These are phyloP conservation scores for Heracleum sosnowskyi DNA, from an alignment of 129 eudicot genomes.

Conservation along the genomic window DNA sequence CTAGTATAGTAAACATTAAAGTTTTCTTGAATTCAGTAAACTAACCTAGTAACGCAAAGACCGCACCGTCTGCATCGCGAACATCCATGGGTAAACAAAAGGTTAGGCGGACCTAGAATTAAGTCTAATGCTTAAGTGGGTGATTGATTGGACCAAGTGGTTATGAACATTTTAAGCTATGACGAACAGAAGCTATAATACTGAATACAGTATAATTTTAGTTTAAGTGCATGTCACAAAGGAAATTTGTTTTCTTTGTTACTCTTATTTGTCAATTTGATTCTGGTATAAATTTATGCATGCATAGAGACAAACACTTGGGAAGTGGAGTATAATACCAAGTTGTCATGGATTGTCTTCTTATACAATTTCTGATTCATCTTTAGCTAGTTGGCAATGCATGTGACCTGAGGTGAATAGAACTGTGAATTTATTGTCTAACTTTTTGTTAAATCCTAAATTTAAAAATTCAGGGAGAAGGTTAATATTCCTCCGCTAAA, in stretches of 20 bases:
- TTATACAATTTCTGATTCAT: background rate
- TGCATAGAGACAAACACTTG: background rate
- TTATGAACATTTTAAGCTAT: background rate
- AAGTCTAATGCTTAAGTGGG: background rate
- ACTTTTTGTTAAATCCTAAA: background rate
- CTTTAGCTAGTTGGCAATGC: background rate
- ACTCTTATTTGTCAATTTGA: constrained; percentile 1
- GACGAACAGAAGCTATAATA: background rate
- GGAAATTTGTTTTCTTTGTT: constrained; percentile 1
- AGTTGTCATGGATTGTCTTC: constrained; percentile 6
- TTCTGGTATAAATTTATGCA: background rate
- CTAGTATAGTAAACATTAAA: background rate
- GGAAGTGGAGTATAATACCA: background rate
- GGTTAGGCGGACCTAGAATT: background rate
- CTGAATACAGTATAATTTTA: background rate
- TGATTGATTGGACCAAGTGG: background rate
- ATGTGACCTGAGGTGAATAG: background rate
- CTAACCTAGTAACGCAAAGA: background rate
- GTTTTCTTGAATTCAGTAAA: background rate
- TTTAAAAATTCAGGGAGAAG: constrained; percentile 54
- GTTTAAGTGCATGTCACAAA: background rate
- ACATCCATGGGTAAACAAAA: background rate
- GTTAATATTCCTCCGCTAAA: constrained; percentile 68
- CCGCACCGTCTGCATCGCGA: too few species aligned
- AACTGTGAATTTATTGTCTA: background rate